Percentiles rank a stretch among this genome's conserved stretches.
These are phyloP conservation scores for Grifola frondosa DNA, from an alignment of 1,284 basidiomycete genomes.

Conservation along the genomic window DNA sequence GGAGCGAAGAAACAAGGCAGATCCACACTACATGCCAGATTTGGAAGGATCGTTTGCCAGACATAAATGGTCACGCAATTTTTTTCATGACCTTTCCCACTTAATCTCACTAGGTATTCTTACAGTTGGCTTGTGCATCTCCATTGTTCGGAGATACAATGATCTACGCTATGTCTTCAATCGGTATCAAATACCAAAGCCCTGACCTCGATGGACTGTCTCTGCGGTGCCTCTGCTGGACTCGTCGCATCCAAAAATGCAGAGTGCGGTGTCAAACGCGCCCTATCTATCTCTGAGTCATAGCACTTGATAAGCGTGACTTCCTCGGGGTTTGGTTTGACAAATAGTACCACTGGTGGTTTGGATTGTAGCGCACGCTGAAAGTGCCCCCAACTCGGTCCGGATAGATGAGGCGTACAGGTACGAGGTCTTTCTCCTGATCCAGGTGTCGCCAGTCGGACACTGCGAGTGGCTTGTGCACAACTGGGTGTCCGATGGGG, in stretches of 20 bases:
- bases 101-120: no score
- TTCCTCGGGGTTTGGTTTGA: slow-evolving; percentile 46
- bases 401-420: slow-evolving; percentile 33
- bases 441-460: slow-evolving; percentile 43
- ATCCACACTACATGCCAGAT: no score
- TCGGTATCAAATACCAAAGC: slow-evolving; percentile 37
- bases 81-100: no score
- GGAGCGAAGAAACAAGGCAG: no score
- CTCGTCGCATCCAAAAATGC: slow-evolving; percentile 43
- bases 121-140: no score
- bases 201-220: slow-evolving; percentile 43
- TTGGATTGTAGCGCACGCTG: slow-evolving; percentile 35
- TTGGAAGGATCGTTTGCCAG: no score
- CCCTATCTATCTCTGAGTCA: slow-evolving; percentile 39
- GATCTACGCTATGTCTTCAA: no score
- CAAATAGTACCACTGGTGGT: slow-evolving; percentile 48
- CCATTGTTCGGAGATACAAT: no score
- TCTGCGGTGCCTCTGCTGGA: slow-evolving; percentile 38
- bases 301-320: slow-evolving; percentile 49
- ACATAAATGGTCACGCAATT: no score
- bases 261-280: slow-evolving; percentile 45
- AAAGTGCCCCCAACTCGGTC: slow-evolving; percentile 35
- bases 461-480: slow-evolving; percentile 47
- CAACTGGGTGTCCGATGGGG: slow-evolving; percentile 43
- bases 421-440: slow-evolving; percentile 33